phyloP scores from a whole-genome alignment of 1,284 basidiomycete species.

The Leccinum colubrinum region DNA sequence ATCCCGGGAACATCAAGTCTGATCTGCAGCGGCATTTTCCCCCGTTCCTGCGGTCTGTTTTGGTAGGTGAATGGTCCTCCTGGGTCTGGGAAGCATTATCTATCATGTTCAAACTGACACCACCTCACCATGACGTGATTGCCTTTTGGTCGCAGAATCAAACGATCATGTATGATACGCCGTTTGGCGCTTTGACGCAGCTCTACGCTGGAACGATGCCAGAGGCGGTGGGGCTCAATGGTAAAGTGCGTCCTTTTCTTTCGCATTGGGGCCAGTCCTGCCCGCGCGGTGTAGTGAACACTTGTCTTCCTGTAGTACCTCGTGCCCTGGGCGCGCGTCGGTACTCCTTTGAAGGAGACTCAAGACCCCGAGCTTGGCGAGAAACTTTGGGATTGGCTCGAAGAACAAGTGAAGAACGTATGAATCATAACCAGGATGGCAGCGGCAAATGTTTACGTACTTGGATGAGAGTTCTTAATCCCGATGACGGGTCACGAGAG shows the following conservation, averaged over 20 bases:
- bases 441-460: background rate
- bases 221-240: conserved; percentile 27
- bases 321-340: conserved; percentile 38
- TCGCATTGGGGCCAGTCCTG: background rate
- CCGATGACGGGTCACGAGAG: background rate
- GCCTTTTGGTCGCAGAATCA: conserved; percentile 20
- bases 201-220: conserved; percentile 38
- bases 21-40: conserved; percentile 26
- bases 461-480: background rate
- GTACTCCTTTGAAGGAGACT: conserved; percentile 17
- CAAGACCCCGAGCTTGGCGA: conserved; percentile 31
- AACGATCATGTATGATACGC: conserved; percentile 21
- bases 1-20: conserved; percentile 27
- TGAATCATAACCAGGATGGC: background rate
- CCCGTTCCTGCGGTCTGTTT: conserved; percentile 6
- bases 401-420: conserved; percentile 31
- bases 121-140: background rate
- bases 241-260: conserved; percentile 25
- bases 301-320: conserved; percentile 31
- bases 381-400: conserved; percentile 39
- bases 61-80: conserved; percentile 9
- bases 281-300: background rate
- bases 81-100: background rate
- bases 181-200: conserved; percentile 37
- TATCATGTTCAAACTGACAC: background rate